Evolutionary conservation across 2,329 filamentous ascomycete genomes (phyloP).

Genomic region (Aspergillus phoenicis): DNA sequence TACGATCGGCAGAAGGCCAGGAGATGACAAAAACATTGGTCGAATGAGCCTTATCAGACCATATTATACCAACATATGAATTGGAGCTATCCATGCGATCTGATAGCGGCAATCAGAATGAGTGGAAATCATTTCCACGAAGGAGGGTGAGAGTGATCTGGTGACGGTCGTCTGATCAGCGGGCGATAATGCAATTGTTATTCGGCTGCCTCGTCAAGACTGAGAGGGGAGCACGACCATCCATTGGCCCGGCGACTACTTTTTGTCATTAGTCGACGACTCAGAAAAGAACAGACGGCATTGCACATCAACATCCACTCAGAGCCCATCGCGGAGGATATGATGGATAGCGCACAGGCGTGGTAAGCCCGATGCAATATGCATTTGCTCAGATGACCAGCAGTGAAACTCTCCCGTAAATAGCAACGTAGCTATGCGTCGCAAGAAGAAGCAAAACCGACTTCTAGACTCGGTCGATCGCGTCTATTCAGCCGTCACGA

Average conservation of each 20-base stretch:
- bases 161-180: conserved; percentile 7
- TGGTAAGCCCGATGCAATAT: conserved; percentile 5
- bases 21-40: background rate
- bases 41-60: background rate
- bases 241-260: background rate
- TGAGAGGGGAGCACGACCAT: background rate
- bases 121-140: background rate
- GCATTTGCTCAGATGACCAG: conserved; percentile 17
- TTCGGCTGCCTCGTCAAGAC: conserved; percentile 1
- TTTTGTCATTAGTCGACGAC: background rate
- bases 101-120: background rate
- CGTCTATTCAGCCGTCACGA: conserved; percentile 11
- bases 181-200: conserved; percentile 2
- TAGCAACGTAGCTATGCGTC: conserved; percentile 10
- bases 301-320: background rate
- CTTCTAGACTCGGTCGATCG: conserved; percentile 14
- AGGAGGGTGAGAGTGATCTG: conserved; percentile 6
- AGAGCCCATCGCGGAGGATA: background rate
- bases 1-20: background rate
- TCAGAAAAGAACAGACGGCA: background rate
- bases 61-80: conserved; percentile 1
- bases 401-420: conserved; percentile 15
- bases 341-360: conserved; percentile 2
- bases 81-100: background rate
- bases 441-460: conserved; percentile 7